These are phyloP conservation scores for Yarrowia alimentaria DNA, from an alignment of 805 yeast species.

Conservation along the genomic window DNA sequence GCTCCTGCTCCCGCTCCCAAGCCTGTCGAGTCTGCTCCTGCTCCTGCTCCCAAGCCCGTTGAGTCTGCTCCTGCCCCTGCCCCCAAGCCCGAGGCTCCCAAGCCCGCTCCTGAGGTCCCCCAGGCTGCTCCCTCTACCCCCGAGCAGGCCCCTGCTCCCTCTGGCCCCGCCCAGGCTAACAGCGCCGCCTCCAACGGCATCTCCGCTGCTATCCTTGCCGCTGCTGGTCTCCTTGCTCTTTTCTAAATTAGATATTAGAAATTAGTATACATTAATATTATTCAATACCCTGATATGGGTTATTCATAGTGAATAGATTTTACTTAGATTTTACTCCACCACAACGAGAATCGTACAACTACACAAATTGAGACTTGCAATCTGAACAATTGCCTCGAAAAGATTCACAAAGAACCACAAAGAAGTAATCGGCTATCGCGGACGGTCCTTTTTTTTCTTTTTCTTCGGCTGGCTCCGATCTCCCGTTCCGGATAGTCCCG, in stretches of 20 bases:
- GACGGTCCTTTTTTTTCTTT: no score
- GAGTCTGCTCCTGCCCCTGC: conserved; percentile 28
- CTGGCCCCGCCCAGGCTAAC: conserved; percentile 26
- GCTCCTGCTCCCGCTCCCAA: conserved; percentile 23
- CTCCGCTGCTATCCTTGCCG: conserved; percentile 23
- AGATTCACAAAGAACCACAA: no score
- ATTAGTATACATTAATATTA: no score
- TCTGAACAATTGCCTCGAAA: no score
- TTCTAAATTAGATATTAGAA: conserved; percentile 15
- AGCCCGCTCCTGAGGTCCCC: conserved; percentile 10
- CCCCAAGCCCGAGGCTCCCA: conserved; percentile 2
- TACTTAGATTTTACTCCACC: no score
- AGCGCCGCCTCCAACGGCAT: conserved; percentile 20
- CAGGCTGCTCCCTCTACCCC: conserved; percentile 14
- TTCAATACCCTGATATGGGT: no score
- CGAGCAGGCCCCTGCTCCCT: conserved; percentile 15
- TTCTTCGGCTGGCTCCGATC: no score
- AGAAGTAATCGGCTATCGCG: no score
- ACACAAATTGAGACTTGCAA: no score
- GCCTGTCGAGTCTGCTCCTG: conserved; percentile 13
- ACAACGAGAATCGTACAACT: no score
- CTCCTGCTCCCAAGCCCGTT: conserved; percentile 26
- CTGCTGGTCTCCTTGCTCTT: conserved; percentile 23
- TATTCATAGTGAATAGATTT: no score
- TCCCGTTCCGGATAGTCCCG: no score